Base-by-base conservation (phyloP, 2,329 filamentous ascomycete genomes). In the Penicillium sp. region DNA sequence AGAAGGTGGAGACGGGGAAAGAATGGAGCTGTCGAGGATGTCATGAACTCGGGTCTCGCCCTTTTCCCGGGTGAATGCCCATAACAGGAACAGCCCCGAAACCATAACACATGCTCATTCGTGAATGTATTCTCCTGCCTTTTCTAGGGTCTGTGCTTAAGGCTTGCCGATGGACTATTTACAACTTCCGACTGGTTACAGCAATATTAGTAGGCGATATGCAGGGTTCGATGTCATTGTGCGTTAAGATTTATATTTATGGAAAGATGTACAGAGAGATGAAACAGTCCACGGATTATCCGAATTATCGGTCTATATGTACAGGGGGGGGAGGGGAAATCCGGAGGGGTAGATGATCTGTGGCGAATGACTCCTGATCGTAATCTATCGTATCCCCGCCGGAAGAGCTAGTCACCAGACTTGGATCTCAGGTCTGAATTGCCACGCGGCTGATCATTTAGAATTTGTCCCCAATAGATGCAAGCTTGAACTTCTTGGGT, bases 401-500 rank as follows among this genome's bases (percentile, higher is more conserved):
- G n/a, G n/a, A 19, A 19, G 35, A 10, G 16, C n/a, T 26, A 50
- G 48, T 37, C 48, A 50, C 48, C 29, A 16, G 31, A 50, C 33
- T 33, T 19, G 31, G 2, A n/a, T 50, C 10, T 3, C 47, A 11
- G 21, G 46, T 22, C 19, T 21, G 4, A n/a, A 13, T 35, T 26
- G 33, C 24, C 31, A 26, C 33, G n/a, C 21, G 22, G 11, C 14
- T 29, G 24, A 29, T 51, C 26, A 9, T 41, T 70, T 68, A 80
- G 55, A 78, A 80, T 9, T 68, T 64, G 53, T 79, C 70, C 11
- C 72, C 73, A 51, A 80, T 60, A 39, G 69, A 71, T 59, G 65
- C 70, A 48, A 80, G 67, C 55, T 76, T 70, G 58, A 80, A 71
- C 13, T 73, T 75, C 70, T 80, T 81, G 5, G 84, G 83, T n/a